Conservation (phyloP, 331 rosid species). For the Cydonia oblonga region DNA sequence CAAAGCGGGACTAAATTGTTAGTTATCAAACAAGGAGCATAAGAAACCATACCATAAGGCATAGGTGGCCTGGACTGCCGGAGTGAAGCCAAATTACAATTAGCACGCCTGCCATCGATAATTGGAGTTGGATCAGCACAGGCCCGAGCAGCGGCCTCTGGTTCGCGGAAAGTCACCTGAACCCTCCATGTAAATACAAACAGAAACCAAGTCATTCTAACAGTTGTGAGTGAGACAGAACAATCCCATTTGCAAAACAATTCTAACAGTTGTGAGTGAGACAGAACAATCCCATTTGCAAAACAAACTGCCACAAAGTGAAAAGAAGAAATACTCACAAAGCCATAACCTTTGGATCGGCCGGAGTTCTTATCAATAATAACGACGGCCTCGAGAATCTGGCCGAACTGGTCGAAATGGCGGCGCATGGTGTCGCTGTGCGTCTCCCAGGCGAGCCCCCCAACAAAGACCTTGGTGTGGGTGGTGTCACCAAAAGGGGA, state of each 20-base stretch:
- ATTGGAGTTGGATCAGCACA: slow-evolving; percentile 83
- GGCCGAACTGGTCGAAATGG: slow-evolving; percentile 75
- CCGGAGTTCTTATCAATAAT: slow-evolving; percentile 87
- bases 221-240: neutral
- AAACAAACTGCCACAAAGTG: neutral
- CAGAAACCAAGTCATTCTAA: slow-evolving; percentile 56
- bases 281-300: neutral
- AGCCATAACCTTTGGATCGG: slow-evolving; percentile 98
- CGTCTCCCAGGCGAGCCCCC: slow-evolving; percentile 98
- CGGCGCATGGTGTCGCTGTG: slow-evolving; percentile 88
- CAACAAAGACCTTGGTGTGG: slow-evolving; percentile 89
- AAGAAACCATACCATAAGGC: slow-evolving; percentile 40
- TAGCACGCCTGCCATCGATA: slow-evolving; percentile 93
- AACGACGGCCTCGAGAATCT: slow-evolving; percentile 94
- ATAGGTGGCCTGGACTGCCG: slow-evolving; percentile 73
- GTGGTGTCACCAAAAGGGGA: slow-evolving; percentile 97
- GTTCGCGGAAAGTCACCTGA: slow-evolving; percentile 97
- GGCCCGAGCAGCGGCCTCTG: slow-evolving; percentile 93
- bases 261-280: slow-evolving; percentile 12
- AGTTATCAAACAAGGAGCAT: neutral
- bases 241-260: neutral
- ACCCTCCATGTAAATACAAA: slow-evolving; percentile 76
- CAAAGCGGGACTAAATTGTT: neutral
- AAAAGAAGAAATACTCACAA: slow-evolving; percentile 57
- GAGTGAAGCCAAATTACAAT: slow-evolving; percentile 90